A percentile compares a stretch with the other conserved stretches of the same genome.
phyloP scores from a whole-genome alignment of 1,284 basidiomycete genomes.

The Ustilago nuda region DNA sequence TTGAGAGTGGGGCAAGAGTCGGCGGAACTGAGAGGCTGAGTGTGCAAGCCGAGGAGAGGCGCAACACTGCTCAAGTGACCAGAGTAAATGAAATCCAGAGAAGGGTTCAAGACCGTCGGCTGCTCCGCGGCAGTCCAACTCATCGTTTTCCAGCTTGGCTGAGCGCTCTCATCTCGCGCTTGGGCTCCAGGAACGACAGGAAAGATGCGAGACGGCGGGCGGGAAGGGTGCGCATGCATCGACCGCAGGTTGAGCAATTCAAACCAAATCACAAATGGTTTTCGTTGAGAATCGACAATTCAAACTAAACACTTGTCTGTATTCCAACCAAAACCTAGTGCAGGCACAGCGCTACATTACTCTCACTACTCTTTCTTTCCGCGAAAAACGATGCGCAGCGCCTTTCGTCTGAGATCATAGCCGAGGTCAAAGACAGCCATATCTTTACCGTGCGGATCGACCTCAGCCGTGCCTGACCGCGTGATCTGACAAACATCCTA shows the following conservation, averaged over 20 bases:
- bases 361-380: not conserved
- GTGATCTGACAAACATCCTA: not conserved
- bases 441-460: not conserved
- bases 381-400: not conserved
- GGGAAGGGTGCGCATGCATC: slow-evolving; percentile 6
- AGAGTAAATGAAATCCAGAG: too few species aligned
- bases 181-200: not conserved
- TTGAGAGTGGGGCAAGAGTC: not conserved
- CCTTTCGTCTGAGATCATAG: not conserved
- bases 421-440: not conserved
- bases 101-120: not conserved
- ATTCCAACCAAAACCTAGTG: too few species aligned
- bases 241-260: slow-evolving; percentile 15
- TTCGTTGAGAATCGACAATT: not conserved
- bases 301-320: not conserved
- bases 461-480: slow-evolving; percentile 2
- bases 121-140: not conserved
- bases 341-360: too few species aligned
- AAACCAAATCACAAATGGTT: slow-evolving; percentile 4
- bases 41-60: not conserved
- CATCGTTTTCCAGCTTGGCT: too few species aligned
- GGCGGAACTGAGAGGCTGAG: slow-evolving; percentile 6
- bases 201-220: not conserved
- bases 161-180: not conserved
- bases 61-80: not conserved